phyloP scores from a whole-genome alignment of 306 rosid species.

The Phaseolus lunatus region DNA sequence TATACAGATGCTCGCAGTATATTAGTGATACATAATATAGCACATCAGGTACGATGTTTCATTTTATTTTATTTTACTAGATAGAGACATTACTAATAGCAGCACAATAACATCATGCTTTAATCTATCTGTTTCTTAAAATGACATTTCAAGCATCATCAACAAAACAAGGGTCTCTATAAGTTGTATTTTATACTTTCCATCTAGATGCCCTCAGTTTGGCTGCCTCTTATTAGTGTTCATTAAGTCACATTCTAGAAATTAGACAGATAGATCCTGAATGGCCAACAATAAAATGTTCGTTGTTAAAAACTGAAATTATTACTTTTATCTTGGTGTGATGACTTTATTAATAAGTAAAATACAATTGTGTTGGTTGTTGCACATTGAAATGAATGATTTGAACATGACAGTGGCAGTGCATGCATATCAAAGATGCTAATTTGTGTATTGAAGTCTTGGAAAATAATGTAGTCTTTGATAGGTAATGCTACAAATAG shows the following conservation, averaged over 20 bases:
- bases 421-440: constrained; percentile 36
- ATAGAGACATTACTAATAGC: constrained; percentile 3
- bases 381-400: constrained; percentile 34
- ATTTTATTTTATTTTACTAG: constrained; percentile 18
- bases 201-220: neutral
- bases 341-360: constrained; percentile 8
- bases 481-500: constrained; percentile 5
- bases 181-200: constrained; percentile 13
- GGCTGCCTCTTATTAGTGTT: constrained; percentile 26
- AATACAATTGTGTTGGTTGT: neutral
- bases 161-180: constrained; percentile 13
- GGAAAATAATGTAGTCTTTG: neutral
- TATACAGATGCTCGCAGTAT: constrained; percentile 85
- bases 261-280: neutral
- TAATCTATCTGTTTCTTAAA: neutral
- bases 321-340: constrained; percentile 10
- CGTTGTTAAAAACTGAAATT: neutral
- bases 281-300: too few species aligned
- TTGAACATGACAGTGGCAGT: constrained; percentile 30
- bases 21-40: constrained; percentile 84
- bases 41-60: constrained; percentile 72
- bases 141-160: constrained; percentile 31
- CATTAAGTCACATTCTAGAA: constrained; percentile 21
- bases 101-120: constrained; percentile 28
- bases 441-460: constrained; percentile 28